Base-by-base conservation (phyloP, 148 eudicot species). In the Hydrangea macrophylla region DNA sequence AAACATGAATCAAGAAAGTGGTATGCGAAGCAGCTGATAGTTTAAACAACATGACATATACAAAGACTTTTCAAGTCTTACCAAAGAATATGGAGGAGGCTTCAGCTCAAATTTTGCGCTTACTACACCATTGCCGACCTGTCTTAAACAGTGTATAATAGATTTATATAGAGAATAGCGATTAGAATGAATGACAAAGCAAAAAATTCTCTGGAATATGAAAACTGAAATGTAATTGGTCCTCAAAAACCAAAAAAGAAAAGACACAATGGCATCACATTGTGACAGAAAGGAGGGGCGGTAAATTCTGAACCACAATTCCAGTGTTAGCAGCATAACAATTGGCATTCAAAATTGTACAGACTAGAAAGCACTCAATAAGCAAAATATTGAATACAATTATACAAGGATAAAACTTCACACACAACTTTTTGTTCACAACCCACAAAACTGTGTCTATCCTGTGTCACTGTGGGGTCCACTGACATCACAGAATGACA, bases 51-150 rank as follows among this genome's bases (percentile, higher is more conserved):
- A 62, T 24, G 32, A 40, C 5, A 44, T 26, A 27, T 10, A 15
- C 57, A 67, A 22, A 71, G 4, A 35, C n/a, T n/a, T 28, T 8
- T 37, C 32, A 65, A 72, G 54, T 57, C 83, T 79, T 87, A 89
- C 96, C 78, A 92, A 61, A 61, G 85, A 67, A 65, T 87, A 92
- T 23, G 96, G 97, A 50, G 96, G 97, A 31, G 92, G 90, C 73
- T 80, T 85, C 81, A 84, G 76, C 58, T 86, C 96, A 74, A 92
- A 60, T 58, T 83, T 83, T 60, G 96, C 92, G 10, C 80, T 77
- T 45, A 87, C 74, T 54, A 71, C 59, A 65, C 54, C 64, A 39
- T 66, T 65, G 69, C 76, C 75, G 78, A 83, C 82, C 69, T 44
- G 83, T 82, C 70, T 51, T 35, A 27, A 28, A 40, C 18, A 60